Evolutionary conservation across 495 filamentous ascomycete species (phyloP).

Genomic region (Glutinoglossum americanum): DNA sequence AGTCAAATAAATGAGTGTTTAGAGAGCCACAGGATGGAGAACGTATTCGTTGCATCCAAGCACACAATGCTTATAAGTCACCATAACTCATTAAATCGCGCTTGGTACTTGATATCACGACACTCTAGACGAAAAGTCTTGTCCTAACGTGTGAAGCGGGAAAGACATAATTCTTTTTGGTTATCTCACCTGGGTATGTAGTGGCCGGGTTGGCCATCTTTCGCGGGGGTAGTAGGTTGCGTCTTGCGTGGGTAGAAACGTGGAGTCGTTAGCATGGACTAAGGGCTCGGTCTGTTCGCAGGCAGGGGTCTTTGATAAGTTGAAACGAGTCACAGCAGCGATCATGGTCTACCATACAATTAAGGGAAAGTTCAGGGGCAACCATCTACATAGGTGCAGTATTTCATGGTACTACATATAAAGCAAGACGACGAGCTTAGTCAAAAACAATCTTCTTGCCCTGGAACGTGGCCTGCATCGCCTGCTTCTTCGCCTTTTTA

Average conservation of each 20-base stretch:
- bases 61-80: no score
- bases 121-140: no score
- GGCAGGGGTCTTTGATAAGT: neutral
- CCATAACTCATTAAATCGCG: no score
- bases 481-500: constrained; percentile 59
- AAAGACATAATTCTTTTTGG: neutral
- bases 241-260: neutral
- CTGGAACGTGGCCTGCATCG: constrained; percentile 39
- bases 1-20: no score
- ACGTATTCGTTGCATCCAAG: no score
- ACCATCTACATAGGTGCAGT: neutral
- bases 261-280: neutral
- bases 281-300: no score
- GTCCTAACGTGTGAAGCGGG: neutral
- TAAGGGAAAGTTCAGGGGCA: neutral
- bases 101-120: no score
- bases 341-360: neutral
- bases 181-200: constrained; percentile 1
- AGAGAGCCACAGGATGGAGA: no score
- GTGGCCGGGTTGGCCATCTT: neutral
- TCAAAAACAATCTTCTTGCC: constrained; percentile 90
- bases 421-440: constrained; percentile 19
- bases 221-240: neutral
- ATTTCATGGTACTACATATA: no score
- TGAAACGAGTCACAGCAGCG: neutral